Percentiles rank a stretch among this genome's conserved stretches.
These are phyloP conservation scores for Avena atlantica DNA, from an alignment of 176 grass and related monocot species.

Conservation along the genomic window DNA sequence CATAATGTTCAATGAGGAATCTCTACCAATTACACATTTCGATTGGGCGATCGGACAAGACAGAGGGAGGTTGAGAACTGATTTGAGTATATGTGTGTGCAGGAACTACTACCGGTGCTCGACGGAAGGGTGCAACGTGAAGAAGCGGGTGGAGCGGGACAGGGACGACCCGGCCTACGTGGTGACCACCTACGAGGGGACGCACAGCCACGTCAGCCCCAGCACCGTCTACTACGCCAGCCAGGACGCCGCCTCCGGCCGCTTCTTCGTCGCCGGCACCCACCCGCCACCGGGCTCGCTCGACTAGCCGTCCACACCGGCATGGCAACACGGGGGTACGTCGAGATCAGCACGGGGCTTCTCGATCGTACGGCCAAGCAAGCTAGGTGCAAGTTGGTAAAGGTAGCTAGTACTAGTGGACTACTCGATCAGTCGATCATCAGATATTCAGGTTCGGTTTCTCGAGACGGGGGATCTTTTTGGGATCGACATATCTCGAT, in stretches of 20 bases:
- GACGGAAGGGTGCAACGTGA: slow-evolving; percentile 94
- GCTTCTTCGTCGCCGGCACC: slow-evolving; percentile 88
- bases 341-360: slow-evolving; percentile 18
- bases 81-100: neutral
- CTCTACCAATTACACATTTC: neutral
- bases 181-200: slow-evolving; percentile 95
- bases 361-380: neutral
- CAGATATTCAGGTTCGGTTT: slow-evolving; percentile 25
- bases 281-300: slow-evolving; percentile 53
- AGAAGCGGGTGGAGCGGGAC: slow-evolving; percentile 97
- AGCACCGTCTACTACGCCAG: slow-evolving; percentile 92
- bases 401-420: neutral
- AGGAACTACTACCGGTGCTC: slow-evolving; percentile 99
- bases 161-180: slow-evolving; percentile 85
- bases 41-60: neutral
- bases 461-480: slow-evolving; percentile 24
- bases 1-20: too few species aligned
- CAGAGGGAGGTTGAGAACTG: neutral
- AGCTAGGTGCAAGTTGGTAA: neutral
- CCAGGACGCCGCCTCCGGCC: slow-evolving; percentile 84
- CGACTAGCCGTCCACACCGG: neutral
- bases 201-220: slow-evolving; percentile 93
- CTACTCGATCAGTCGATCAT: neutral
- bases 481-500: neutral
- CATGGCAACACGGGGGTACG: neutral